A percentile compares a stretch with the other conserved stretches of the same genome.
These are phyloP conservation scores for Chrysoporthe cubensis DNA, from an alignment of 2,329 filamentous ascomycete genomes.

Conservation along the genomic window DNA sequence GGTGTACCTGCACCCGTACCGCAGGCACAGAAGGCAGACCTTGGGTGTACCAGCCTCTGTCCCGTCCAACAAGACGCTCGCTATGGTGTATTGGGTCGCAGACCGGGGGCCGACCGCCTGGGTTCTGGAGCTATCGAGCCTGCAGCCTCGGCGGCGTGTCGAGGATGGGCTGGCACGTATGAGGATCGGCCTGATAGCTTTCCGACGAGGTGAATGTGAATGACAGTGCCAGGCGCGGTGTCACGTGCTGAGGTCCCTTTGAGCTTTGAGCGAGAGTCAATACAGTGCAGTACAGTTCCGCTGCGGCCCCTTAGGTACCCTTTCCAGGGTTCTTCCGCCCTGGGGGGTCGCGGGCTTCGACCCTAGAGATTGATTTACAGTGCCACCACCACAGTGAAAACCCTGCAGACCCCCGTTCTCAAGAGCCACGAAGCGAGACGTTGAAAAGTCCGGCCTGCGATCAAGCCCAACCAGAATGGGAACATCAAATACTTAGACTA, in stretches of 20 bases:
- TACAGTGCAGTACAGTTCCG: background rate
- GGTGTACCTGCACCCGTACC: background rate
- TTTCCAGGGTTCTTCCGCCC: too few species aligned
- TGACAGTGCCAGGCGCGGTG: slow-evolving; percentile 11
- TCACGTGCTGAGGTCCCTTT: background rate
- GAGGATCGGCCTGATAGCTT: background rate
- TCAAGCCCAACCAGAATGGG: too few species aligned
- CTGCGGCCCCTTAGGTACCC: background rate
- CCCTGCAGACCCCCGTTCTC: too few species aligned
- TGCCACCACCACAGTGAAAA: too few species aligned
- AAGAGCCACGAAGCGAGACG: too few species aligned
- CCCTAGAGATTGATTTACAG: too few species aligned
- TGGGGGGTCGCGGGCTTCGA: too few species aligned
- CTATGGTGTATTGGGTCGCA: background rate
- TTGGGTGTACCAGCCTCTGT: background rate
- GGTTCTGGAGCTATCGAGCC: background rate
- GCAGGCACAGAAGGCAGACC: background rate
- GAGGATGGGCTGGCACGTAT: background rate
- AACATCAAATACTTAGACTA: too few species aligned
- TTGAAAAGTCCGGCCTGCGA: too few species aligned
- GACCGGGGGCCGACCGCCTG: background rate
- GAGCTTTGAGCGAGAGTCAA: background rate
- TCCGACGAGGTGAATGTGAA: background rate
- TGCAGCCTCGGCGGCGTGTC: background rate
- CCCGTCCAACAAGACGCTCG: background rate